These are phyloP conservation scores for Trichomonascaceae sp. DNA, from an alignment of 1,139 yeast species.

Conservation along the genomic window DNA sequence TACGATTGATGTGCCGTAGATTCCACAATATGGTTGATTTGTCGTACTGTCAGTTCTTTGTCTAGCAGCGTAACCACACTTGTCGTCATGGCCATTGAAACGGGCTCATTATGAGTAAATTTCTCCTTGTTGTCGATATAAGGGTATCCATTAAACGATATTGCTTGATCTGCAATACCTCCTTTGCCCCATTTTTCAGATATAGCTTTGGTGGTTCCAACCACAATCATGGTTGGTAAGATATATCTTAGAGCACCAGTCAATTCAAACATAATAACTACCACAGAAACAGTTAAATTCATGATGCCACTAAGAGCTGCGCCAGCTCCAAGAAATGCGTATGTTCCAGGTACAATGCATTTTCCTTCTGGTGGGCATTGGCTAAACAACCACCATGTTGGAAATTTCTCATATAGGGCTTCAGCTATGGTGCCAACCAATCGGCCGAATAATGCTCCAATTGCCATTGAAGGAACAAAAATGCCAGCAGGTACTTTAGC, in stretches of 20 bases:
- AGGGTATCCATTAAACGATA: constrained; percentile 82
- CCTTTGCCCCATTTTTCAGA: constrained; percentile 70
- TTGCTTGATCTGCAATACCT: constrained; percentile 96
- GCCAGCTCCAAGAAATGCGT: constrained; percentile 94
- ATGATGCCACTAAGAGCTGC: constrained; percentile 95
- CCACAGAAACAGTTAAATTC: constrained; percentile 90
- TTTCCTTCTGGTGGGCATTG: constrained; percentile 38
- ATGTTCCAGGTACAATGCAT: constrained; percentile 89
- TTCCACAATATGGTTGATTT: constrained; percentile 47
- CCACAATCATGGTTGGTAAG: constrained; percentile 94
- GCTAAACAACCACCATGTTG: constrained; percentile 42
- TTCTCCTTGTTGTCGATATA: constrained; percentile 72
- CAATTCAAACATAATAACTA: constrained; percentile 91
- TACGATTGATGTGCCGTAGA: constrained; percentile 35
- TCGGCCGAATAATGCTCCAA: constrained; percentile 92
- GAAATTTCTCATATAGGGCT: constrained; percentile 41
- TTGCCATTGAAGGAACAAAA: constrained; percentile 95
- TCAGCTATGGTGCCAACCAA: constrained; percentile 71
- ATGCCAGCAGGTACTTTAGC: constrained; percentile 93
- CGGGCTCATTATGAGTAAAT: constrained; percentile 49
- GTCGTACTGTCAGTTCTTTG: constrained; percentile 34
- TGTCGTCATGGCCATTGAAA: constrained; percentile 60
- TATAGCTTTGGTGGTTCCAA: constrained; percentile 79
- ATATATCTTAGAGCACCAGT: constrained; percentile 92
- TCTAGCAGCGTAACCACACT: constrained; percentile 38